A percentile compares a stretch with the other conserved stretches of the same genome.
Conservation (phyloP, 768 basidiomycete species). For the Boletus eberwhitei region DNA sequence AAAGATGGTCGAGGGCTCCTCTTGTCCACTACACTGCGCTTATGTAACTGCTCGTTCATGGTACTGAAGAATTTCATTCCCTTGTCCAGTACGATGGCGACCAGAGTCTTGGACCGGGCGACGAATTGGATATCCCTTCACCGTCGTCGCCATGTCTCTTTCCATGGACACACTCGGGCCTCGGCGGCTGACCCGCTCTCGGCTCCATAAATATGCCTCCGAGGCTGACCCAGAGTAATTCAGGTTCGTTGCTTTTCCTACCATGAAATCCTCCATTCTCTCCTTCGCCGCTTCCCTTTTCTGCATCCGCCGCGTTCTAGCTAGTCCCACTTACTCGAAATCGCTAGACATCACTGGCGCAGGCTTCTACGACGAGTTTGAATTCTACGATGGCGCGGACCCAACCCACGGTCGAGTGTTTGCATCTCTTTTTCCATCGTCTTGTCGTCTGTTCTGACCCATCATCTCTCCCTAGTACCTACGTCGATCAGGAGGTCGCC, state of each 20-base stretch:
- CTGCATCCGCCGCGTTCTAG: not conserved
- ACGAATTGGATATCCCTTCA: no score
- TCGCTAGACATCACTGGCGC: slow-evolving; percentile 44
- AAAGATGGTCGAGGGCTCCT: not conserved
- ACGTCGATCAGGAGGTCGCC: slow-evolving; percentile 27
- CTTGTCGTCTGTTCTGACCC: not conserved
- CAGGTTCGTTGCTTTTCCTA: slow-evolving; percentile 7
- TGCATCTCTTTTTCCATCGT: slow-evolving; percentile 12
- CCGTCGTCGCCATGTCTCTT: no score
- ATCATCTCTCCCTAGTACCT: slow-evolving; percentile 13
- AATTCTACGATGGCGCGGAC: slow-evolving; percentile 48
- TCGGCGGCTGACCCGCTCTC: no score
- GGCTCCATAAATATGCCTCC: no score
- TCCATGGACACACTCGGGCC: no score
- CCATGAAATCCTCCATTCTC: slow-evolving; percentile 6
- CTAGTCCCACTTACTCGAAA: slow-evolving; percentile 8
- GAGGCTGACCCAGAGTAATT: no score
- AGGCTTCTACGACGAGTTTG: slow-evolving; percentile 49
- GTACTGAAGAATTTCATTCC: no score
- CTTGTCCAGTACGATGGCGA: no score
- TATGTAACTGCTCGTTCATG: slow-evolving; percentile 2
- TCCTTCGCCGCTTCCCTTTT: not conserved
- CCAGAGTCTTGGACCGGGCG: no score
- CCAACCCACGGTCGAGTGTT: slow-evolving; percentile 70
- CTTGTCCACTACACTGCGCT: not conserved